A percentile compares a stretch with the other conserved stretches of the same genome.
Conservation (phyloP, 305 asterid genomes). For the Fraxinus platypoda region DNA sequence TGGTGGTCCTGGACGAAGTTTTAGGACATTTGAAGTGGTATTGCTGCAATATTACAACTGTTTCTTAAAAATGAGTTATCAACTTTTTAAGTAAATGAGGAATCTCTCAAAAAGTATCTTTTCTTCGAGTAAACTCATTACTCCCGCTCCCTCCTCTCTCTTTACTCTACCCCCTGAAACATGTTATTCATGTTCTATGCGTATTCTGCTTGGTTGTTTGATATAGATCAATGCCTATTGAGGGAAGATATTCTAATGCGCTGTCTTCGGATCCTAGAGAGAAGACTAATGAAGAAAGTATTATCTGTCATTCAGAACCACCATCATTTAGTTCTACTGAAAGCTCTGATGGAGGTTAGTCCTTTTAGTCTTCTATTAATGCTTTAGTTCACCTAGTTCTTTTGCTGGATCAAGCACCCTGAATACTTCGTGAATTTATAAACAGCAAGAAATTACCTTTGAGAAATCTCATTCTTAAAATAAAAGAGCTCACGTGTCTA, state of each 20-base stretch:
- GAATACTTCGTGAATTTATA: neutral
- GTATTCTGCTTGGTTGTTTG: conserved; percentile 20
- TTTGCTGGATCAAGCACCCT: neutral
- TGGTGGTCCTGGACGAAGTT: neutral
- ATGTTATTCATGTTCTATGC: conserved; percentile 4
- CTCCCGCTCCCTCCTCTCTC: neutral
- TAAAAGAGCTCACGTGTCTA: neutral
- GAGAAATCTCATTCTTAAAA: neutral
- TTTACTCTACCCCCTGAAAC: neutral
- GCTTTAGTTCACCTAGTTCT: neutral
- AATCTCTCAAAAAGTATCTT: neutral
- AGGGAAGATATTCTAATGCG: conserved; percentile 31
- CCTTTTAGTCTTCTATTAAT: neutral
- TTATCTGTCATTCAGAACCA: conserved; percentile 53
- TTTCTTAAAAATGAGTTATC: neutral
- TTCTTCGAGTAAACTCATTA: neutral
- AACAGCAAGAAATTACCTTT: neutral
- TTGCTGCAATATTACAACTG: conserved; percentile 4
- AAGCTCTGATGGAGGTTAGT: conserved; percentile 75
- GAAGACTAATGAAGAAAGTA: conserved; percentile 45
- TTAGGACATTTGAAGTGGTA: neutral
- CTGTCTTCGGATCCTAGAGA: conserved; percentile 36
- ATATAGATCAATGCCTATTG: conserved; percentile 43
- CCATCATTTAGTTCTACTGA: conserved; percentile 67
- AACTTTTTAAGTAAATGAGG: neutral